Percentiles rank a stretch among this genome's conserved stretches.
Conservation (phyloP, 805 yeast species). For the Clavispora vitiphila region DNA sequence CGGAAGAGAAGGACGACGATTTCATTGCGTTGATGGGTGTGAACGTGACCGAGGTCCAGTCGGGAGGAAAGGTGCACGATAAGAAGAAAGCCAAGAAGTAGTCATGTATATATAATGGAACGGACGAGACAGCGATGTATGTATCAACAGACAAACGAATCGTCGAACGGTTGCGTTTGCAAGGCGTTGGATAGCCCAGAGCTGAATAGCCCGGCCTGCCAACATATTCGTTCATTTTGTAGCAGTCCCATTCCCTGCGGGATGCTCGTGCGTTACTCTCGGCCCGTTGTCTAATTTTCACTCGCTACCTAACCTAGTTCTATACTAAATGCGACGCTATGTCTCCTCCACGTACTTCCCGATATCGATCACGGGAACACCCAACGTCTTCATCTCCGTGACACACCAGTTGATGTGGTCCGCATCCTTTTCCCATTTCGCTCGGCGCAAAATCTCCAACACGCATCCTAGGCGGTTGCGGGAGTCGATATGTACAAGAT, state of each 20-base stretch:
- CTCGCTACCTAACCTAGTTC: too few relatives aligned
- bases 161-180: too few relatives aligned
- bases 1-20: slow-evolving; percentile 25
- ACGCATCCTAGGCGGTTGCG: slow-evolving; percentile 17
- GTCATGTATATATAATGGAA: slow-evolving; percentile 5
- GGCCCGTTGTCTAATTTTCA: too few relatives aligned
- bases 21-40: slow-evolving; percentile 59
- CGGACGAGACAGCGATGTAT: neutral
- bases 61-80: slow-evolving; percentile 49
- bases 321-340: too few relatives aligned
- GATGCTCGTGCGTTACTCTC: too few relatives aligned
- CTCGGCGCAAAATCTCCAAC: slow-evolving; percentile 17
- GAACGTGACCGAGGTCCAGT: slow-evolving; percentile 48
- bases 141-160: neutral
- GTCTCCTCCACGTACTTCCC: neutral
- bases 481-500: slow-evolving; percentile 12
- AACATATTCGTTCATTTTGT: too few relatives aligned
- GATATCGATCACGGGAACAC: slow-evolving; percentile 14
- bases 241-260: too few relatives aligned
- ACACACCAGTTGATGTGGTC: slow-evolving; percentile 25
- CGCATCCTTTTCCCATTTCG: slow-evolving; percentile 20
- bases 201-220: too few relatives aligned
- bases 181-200: too few relatives aligned
- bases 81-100: slow-evolving; percentile 41
- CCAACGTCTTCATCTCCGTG: slow-evolving; percentile 25